Evolutionary conservation across 164 flowering plant genomes (phyloP).

Genomic region (Tetrastigma voinierianum): DNA sequence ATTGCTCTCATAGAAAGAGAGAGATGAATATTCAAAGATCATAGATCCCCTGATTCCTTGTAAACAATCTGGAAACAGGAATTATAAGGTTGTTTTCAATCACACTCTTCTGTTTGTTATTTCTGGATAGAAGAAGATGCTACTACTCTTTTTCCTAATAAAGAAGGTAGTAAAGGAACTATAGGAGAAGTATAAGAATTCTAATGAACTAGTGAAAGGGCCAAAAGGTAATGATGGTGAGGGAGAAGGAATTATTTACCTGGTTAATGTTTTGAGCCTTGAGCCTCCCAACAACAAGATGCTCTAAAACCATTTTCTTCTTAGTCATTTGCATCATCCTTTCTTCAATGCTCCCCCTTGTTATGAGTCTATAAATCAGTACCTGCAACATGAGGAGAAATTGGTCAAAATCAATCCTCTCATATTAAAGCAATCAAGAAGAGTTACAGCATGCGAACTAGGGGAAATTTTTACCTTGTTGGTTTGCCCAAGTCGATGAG

Average conservation of each 20-base stretch:
- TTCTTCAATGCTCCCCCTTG: constrained; percentile 94
- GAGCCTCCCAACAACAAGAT: constrained; percentile 91
- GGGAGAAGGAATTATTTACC: constrained; percentile 37
- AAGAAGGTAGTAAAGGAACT: no score
- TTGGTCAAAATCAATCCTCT: constrained; percentile 10
- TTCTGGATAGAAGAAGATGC: no score
- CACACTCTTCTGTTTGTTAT: no score
- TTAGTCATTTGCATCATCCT: constrained; percentile 99
- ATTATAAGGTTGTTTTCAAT: no score
- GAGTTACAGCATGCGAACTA: background rate
- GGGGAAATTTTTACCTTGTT: constrained; percentile 72
- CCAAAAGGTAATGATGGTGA: no score
- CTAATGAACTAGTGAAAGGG: no score
- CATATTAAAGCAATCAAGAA: background rate
- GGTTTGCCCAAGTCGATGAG: constrained; percentile 97
- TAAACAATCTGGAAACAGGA: background rate
- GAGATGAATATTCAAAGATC: background rate
- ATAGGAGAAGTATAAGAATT: no score
- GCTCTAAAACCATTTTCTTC: constrained; percentile 98
- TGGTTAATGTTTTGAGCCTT: constrained; percentile 88
- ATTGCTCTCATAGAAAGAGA: background rate
- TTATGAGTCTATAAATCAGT: constrained; percentile 90
- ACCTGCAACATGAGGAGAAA: constrained; percentile 52
- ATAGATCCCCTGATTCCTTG: background rate
- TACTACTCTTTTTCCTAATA: no score